A percentile compares a stretch with the other conserved stretches of the same genome.
These are phyloP conservation scores for Didymella arachidicola DNA, from an alignment of 2,329 filamentous ascomycete species.

Conservation along the genomic window DNA sequence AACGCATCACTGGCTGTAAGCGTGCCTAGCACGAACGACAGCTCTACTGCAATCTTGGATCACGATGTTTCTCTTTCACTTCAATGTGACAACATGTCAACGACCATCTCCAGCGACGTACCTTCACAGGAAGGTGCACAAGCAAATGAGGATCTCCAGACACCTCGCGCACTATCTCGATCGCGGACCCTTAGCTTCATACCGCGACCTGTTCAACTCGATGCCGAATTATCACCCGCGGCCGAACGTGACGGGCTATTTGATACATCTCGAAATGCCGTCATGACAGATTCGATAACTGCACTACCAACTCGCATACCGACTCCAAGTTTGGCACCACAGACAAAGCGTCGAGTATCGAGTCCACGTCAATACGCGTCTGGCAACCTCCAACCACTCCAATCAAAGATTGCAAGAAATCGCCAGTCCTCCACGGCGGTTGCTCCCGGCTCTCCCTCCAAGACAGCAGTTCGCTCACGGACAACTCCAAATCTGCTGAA, in stretches of 20 bases:
- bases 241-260: conserved; percentile 15
- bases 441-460: conserved; percentile 22
- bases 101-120: background rate
- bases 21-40: conserved; percentile 17
- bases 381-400: conserved; percentile 21
- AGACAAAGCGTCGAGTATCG: conserved; percentile 26
- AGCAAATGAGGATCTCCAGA: conserved; percentile 16
- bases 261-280: conserved; percentile 6
- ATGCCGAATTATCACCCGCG: conserved; percentile 15
- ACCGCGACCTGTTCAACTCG: conserved; percentile 33
- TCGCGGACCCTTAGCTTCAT: conserved; percentile 47
- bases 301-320: conserved; percentile 38
- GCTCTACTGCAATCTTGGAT: conserved; percentile 7
- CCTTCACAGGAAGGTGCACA: background rate
- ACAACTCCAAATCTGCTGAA: conserved; percentile 44
- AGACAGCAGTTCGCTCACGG: conserved; percentile 35
- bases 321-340: conserved; percentile 37
- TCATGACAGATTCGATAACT: conserved; percentile 19
- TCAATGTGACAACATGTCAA: conserved; percentile 7
- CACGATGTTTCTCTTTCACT: conserved; percentile 25
- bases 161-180: conserved; percentile 34
- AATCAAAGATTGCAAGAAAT: conserved; percentile 31
- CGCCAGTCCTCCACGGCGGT: conserved; percentile 24
- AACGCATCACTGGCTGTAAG: conserved; percentile 23
- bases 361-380: conserved; percentile 40